These are phyloP conservation scores for Clitopilus passeckerianus DNA, from an alignment of 768 basidiomycete species.

Conservation along the genomic window DNA sequence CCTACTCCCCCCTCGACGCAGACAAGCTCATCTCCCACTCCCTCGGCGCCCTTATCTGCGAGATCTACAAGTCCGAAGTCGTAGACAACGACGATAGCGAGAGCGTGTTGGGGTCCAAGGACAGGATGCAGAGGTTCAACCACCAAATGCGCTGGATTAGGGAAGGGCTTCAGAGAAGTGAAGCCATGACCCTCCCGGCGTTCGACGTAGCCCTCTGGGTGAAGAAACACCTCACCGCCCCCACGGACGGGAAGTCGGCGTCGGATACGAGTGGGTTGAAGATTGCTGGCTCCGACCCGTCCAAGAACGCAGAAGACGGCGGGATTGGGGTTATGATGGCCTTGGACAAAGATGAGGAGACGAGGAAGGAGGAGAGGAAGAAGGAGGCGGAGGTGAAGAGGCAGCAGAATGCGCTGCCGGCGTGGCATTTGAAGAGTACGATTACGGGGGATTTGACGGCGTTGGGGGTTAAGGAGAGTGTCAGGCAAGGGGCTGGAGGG, in stretches of 20 bases:
- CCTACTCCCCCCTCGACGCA: constrained; percentile 82
- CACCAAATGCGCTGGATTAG: constrained; percentile 83
- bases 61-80: constrained; percentile 82
- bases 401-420: constrained; percentile 86
- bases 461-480: constrained; percentile 71
- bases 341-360: constrained; percentile 83
- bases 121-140: constrained; percentile 95
- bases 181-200: constrained; percentile 82
- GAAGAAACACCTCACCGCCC: constrained; percentile 61
- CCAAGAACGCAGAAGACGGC: constrained; percentile 55
- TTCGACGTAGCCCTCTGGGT: constrained; percentile 85
- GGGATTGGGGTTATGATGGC: constrained; percentile 84
- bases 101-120: constrained; percentile 79
- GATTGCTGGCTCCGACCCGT: constrained; percentile 66
- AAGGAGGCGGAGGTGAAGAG: constrained; percentile 81
- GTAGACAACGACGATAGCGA: constrained; percentile 91
- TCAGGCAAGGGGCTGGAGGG: constrained; percentile 37
- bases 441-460: constrained; percentile 91
- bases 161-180: constrained; percentile 85
- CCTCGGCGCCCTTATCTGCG: constrained; percentile 71
- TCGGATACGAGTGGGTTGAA: constrained; percentile 56
- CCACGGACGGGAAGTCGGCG: constrained; percentile 53
- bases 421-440: constrained; percentile 96
- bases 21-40: constrained; percentile 75
- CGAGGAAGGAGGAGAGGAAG: constrained; percentile 66